Evolutionary conservation across 495 filamentous ascomycete genomes (phyloP), one percentile per base, ranked within the genome.

Genomic region (Lichenothelia convexa): DNA sequence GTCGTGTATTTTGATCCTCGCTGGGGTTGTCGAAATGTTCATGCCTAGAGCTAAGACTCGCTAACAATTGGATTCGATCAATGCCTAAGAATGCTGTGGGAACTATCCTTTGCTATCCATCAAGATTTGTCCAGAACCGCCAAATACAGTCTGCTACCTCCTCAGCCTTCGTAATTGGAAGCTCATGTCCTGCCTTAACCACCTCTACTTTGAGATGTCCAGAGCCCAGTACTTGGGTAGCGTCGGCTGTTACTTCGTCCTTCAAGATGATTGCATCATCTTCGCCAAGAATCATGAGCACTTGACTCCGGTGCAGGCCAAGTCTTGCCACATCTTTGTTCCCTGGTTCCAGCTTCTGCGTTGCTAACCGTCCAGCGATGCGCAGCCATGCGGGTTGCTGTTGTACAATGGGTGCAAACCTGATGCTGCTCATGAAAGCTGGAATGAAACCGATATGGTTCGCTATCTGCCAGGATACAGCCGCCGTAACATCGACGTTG

Each of bases 211-310:
- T 45, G 15, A 62, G 57, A 41, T 65, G 63, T 34, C 50, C 44
- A 19, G 34, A 19, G 7, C 67, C 63, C 36, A 77, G 47, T 15
- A 57, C 61, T 18, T 56, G 53, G 0, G 46, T 61, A 17, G 62
- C 67, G 54, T 75, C 71, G 7, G 54, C 52, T n/a, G 56, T 50
- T n/a, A 72, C 43, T 45, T 87, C 70, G 16, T 67, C 58, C 32
- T 61, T 59, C 18, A 65, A 45, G 21, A 77, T 67, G 23, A 75
- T 59, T 5, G 52, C 35, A 49, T 77, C 72, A 16, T 49, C 56
- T 34, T 58, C 50, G 5, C 69, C 72, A 34, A 65, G 58, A n/a
- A 75, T 45, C 18, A 75, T 58, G 27, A 69, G 45, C 3, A 75
- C 65, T 36, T 67, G 70, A 26, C 59, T 54, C 40, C 57, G 56